These are phyloP conservation scores for Sugiyamaella lignohabitans DNA, from an alignment of 805 yeast genomes.

Conservation along the genomic window DNA sequence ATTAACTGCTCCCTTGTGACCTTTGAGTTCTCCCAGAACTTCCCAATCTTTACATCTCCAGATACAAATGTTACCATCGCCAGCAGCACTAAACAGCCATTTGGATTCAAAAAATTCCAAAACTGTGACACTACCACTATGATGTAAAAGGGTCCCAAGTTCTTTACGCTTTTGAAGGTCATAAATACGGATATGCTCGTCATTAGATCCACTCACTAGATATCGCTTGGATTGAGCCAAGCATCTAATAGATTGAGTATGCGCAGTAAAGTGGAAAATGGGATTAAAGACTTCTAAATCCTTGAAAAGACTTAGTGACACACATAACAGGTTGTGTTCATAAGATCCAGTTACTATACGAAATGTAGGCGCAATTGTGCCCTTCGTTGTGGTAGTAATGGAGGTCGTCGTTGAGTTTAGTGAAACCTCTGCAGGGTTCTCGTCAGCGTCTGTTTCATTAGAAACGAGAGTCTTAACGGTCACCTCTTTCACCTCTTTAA, in stretches of 20 bases:
- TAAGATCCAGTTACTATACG: conserved; percentile 91
- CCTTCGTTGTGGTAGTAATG: too few species aligned
- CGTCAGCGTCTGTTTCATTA: too few species aligned
- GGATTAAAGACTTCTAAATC: conserved; percentile 63
- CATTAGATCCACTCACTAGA: conserved; percentile 89
- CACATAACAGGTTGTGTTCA: conserved; percentile 84
- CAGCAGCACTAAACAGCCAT: conserved; percentile 88
- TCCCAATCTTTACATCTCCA: conserved; percentile 99
- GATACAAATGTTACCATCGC: conserved; percentile 79
- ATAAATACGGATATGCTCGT: conserved; percentile 89
- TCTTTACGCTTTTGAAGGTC: conserved; percentile 92
- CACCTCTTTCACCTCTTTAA: too few species aligned
- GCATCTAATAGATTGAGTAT: conserved; percentile 78
- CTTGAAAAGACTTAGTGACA: conserved; percentile 58
- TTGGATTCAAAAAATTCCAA: conserved; percentile 53
- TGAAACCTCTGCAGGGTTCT: too few species aligned
- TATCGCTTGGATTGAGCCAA: conserved; percentile 78
- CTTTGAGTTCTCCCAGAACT: conserved; percentile 76
- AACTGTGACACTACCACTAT: conserved; percentile 79
- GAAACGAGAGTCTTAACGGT: too few species aligned
- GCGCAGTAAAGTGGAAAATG: conserved; percentile 93
- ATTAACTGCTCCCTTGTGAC: conserved; percentile 76
- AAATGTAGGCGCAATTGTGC: conserved; percentile 32
- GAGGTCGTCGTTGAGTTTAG: too few species aligned
- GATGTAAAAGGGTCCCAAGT: conserved; percentile 82